Evolutionary conservation across 257 asterid genomes (phyloP).

Genomic region (Nicotiana noctiflora): DNA sequence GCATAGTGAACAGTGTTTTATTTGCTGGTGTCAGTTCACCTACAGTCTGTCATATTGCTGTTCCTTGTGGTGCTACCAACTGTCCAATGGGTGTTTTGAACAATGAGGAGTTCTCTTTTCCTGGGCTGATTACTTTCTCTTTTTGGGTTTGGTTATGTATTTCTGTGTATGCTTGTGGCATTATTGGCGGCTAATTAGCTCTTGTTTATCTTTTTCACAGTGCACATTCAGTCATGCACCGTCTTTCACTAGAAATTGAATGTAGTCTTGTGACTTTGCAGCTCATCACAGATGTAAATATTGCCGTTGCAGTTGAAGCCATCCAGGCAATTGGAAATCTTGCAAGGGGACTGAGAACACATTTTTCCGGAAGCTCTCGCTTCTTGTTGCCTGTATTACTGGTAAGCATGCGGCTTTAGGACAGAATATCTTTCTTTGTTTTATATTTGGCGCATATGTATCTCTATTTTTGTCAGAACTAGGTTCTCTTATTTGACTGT

Average conservation of each 20-base stretch:
- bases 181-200: neutral
- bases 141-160: neutral
- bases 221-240: constrained; percentile 1
- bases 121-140: neutral
- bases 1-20: neutral
- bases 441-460: neutral
- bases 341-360: constrained; percentile 86
- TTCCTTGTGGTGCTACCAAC: neutral
- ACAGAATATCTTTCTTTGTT: neutral
- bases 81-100: neutral
- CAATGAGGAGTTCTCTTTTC: neutral
- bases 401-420: constrained; percentile 40
- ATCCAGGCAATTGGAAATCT: constrained; percentile 96
- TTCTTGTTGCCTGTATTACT: constrained; percentile 75
- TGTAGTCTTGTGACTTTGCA: constrained; percentile 36
- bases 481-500: neutral
- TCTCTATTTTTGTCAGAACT: neutral
- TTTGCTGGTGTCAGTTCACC: neutral
- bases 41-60: neutral
- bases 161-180: neutral
- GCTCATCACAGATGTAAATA: constrained; percentile 96
- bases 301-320: constrained; percentile 99
- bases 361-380: constrained; percentile 82
- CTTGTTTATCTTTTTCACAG: neutral
- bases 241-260: constrained; percentile 15